Evolutionary conservation across 805 yeast species (phyloP).

Genomic region (Yarrowia keelungensis): DNA sequence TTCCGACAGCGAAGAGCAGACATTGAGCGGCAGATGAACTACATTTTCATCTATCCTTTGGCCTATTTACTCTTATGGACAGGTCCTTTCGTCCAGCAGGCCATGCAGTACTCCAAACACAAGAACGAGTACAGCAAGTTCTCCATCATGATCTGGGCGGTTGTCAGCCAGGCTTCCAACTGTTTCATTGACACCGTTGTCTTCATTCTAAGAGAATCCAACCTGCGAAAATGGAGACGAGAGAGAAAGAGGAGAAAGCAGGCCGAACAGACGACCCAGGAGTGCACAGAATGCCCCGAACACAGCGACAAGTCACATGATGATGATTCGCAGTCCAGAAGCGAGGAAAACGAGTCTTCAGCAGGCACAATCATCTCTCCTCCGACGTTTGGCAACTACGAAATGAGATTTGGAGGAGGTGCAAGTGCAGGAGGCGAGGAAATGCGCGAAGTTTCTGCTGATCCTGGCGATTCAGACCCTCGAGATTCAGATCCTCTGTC

Average conservation of each 20-base stretch:
- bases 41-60: constrained; percentile 82
- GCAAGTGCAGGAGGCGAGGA: constrained; percentile 1
- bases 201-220: constrained; percentile 71
- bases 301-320: constrained; percentile 15
- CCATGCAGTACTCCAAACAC: constrained; percentile 57
- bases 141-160: constrained; percentile 72
- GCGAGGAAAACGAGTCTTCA: constrained; percentile 20
- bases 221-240: constrained; percentile 21
- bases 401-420: constrained; percentile 17
- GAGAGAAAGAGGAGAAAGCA: constrained; percentile 15
- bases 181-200: constrained; percentile 80
- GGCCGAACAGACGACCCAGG: not conserved
- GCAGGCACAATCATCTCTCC: constrained; percentile 24
- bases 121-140: constrained; percentile 58
- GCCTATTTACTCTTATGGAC: constrained; percentile 84
- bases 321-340: constrained; percentile 14
- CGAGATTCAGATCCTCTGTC: constrained; percentile 20
- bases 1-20: constrained; percentile 68
- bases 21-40: constrained; percentile 78
- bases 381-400: constrained; percentile 18
- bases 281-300: not conserved
- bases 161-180: constrained; percentile 80
- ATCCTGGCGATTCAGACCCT: constrained; percentile 2
- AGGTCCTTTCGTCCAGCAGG: constrained; percentile 74
- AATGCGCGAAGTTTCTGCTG: not conserved